Percentiles rank a stretch among this genome's conserved stretches.
These are phyloP conservation scores for Citrus hindsii DNA, from an alignment of 345 rosid genomes.

Conservation along the genomic window DNA sequence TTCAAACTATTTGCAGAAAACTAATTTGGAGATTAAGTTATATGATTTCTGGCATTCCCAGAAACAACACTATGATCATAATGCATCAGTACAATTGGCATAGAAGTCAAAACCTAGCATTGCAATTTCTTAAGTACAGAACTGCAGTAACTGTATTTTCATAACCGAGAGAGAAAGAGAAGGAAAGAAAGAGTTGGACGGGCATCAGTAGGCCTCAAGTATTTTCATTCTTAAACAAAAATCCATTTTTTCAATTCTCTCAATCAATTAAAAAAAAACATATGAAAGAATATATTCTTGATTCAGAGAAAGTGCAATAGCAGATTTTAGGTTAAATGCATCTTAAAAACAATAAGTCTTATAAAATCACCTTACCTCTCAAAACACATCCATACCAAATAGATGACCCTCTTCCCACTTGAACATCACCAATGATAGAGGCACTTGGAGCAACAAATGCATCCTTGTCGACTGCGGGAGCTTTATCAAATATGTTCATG, in stretches of 20 bases:
- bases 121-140: neutral
- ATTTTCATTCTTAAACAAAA: neutral
- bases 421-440: constrained; percentile 81
- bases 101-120: neutral
- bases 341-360: neutral
- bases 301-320: neutral
- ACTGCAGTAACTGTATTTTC: neutral
- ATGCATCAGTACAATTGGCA: neutral
- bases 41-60: neutral
- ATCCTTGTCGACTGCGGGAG: constrained; percentile 73
- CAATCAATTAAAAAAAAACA: neutral
- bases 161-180: neutral
- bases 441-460: constrained; percentile 96
- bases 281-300: neutral
- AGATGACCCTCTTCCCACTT: constrained; percentile 76
- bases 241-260: neutral
- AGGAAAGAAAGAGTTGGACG: neutral
- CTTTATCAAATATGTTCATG: constrained; percentile 87
- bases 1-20: neutral
- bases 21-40: neutral
- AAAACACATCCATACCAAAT: constrained; percentile 95
- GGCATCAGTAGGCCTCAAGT: neutral
- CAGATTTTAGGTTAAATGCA: neutral
- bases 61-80: neutral
- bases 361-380: constrained; percentile 58